Evolutionary conservation across 116 monocot genomes (phyloP).

Genomic region (Iris pallida): DNA sequence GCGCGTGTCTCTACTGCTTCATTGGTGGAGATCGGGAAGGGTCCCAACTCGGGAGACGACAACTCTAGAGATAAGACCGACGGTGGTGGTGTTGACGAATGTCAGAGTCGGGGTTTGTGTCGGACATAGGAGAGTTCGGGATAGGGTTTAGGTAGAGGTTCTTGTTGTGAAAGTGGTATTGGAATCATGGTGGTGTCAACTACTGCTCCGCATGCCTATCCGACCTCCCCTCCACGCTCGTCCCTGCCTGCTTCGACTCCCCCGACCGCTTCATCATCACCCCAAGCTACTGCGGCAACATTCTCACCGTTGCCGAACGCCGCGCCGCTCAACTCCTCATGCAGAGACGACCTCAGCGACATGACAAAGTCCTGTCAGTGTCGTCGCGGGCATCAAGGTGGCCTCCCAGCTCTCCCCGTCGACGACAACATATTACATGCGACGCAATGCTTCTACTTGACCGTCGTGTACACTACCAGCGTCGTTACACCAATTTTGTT

Average conservation of each 20-base stretch:
- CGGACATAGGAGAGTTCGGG: too few species aligned
- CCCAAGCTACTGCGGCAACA: constrained; percentile 54
- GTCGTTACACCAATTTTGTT: too few species aligned
- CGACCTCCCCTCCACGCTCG: constrained; percentile 32
- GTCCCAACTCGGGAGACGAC: too few species aligned
- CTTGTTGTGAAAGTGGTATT: too few species aligned
- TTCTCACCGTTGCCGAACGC: constrained; percentile 30
- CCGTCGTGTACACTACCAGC: constrained; percentile 53
- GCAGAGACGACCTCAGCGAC: constrained; percentile 32
- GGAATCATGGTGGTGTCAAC: too few species aligned
- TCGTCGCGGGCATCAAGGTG: constrained; percentile 40
- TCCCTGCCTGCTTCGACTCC: constrained; percentile 42
- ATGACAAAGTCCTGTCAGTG: constrained; percentile 44
- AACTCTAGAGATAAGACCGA: too few species aligned
- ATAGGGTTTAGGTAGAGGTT: too few species aligned
- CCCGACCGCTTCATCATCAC: constrained; percentile 37
- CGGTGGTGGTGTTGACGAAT: too few species aligned
- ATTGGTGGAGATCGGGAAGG: too few species aligned
- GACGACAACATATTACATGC: constrained; percentile 64
- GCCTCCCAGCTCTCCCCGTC: constrained; percentile 36
- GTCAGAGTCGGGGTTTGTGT: too few species aligned
- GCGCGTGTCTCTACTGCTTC: too few species aligned
- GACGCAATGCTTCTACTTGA: constrained; percentile 62
- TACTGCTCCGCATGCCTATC: constrained; percentile 49
- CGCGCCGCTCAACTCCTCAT: constrained; percentile 33